A percentile compares a stretch with the other conserved stretches of the same genome.
phyloP scores from a whole-genome alignment of 208 protist genomes.

The Trichomonas vaginalis region DNA sequence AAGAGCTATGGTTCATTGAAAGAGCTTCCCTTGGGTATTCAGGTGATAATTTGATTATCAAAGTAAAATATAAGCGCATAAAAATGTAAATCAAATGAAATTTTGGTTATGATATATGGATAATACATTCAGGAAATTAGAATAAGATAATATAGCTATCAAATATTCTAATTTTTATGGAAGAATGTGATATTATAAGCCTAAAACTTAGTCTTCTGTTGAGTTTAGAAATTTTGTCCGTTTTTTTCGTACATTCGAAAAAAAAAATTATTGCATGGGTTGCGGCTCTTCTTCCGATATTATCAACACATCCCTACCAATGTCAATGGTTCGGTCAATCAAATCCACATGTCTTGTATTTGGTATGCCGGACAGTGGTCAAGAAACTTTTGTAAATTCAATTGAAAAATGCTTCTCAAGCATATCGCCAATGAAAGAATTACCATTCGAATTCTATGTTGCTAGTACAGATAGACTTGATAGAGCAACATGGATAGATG shows the following conservation, averaged over 20 bases:
- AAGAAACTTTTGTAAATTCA: neutral
- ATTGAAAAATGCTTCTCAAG: neutral
- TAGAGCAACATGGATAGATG: neutral
- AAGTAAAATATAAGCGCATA: no score
- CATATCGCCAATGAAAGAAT: neutral
- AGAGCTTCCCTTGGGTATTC: no score
- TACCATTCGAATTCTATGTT: neutral
- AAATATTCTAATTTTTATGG: no score
- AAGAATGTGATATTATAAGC: no score
- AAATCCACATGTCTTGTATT: neutral
- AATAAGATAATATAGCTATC: no score
- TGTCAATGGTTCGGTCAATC: neutral
- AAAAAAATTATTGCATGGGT: neutral
- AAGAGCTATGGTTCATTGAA: no score
- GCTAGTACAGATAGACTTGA: neutral
- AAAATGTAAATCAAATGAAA: no score
- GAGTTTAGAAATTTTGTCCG: no score
- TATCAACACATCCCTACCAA: neutral
- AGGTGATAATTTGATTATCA: no score
- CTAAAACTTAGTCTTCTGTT: no score
- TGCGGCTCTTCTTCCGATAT: neutral
- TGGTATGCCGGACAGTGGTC: neutral
- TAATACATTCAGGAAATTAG: no score
- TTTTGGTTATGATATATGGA: no score
- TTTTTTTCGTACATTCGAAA: neutral